Base-by-base conservation (phyloP, 345 rosid genomes). In the Viola odorata region DNA sequence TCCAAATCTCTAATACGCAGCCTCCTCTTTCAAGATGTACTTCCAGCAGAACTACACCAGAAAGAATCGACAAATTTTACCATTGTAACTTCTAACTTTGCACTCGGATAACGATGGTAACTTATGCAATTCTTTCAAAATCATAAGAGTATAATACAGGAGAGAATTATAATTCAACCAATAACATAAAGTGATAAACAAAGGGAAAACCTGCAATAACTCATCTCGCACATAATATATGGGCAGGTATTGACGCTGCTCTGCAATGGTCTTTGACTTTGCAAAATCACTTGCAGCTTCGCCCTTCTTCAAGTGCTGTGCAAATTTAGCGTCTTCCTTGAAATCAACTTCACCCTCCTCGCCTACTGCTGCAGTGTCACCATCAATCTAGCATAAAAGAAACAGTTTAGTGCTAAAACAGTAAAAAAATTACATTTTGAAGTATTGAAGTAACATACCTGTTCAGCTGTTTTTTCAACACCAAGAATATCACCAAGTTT, bases 211-310 rank as follows among this genome's bases (percentile, higher is more conserved):
- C 99, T 94, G 96, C 73, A 94, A 73, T 58, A 94, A 65, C 41
- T 94, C 97, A 63, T 94, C 97, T 51, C 99, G 85, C 70, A 94
- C 99, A 42, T 97, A 90, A 82, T 56, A 94, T 70, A 94, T 94
- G 38, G 99, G 99, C 42, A 94, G 84, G 78, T 94, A 94, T 48
- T 88, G 96, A 14, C 97, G 81, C 73, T 94, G 97, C 75, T 94
- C 83, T 14, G 96, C 75, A 44, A 94, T 0, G 64, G 89, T 78
- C 74, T 94, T 94, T 67, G 95, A 82, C 81, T 42, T 82, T 7
- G 99, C 95, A 76, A 94, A 94, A 38, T 94, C 99, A 75, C 97
- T 94, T 42, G 86, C 96, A 75, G 96, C 99, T 74, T 90, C 95
- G 45, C 77, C 91, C 66, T 86, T 84, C 76, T 90, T 90, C 90